Conservation (phyloP, 2,329 filamentous ascomycete genomes). For the Exophiala sp. region DNA sequence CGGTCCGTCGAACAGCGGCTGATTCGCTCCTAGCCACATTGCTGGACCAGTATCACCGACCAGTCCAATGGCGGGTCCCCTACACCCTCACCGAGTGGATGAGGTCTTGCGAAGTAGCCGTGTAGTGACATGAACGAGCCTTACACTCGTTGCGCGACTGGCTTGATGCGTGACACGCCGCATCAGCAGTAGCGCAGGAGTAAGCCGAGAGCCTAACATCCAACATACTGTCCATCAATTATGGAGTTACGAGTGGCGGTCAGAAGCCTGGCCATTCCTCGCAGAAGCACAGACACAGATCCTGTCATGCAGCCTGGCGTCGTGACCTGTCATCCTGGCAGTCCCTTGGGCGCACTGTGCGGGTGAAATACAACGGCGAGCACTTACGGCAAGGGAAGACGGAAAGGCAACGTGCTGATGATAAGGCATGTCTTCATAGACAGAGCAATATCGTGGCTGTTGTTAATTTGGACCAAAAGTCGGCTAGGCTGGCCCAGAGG, state of each 20-base stretch:
- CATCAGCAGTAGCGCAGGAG: conserved; percentile 9
- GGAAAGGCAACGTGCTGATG: not conserved
- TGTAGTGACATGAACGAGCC: not conserved
- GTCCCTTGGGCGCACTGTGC: not conserved
- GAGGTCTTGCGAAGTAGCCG: not conserved
- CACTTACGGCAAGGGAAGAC: not conserved
- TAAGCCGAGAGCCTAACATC: conserved; percentile 6
- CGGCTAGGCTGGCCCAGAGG: no score
- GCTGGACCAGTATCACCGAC: not conserved
- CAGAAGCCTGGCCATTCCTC: conserved; percentile 19
- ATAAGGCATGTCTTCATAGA: not conserved
- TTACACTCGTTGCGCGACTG: conserved; percentile 4
- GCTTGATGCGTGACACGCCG: conserved; percentile 13
- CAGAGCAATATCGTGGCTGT: no score
- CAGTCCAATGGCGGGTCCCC: conserved; percentile 11
- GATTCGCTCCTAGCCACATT: conserved; percentile 9
- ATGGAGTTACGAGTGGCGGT: conserved; percentile 14
- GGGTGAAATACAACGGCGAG: not conserved
- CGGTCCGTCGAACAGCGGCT: conserved; percentile 14
- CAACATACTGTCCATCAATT: conserved; percentile 4
- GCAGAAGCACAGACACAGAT: conserved; percentile 12
- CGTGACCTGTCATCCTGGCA: conserved; percentile 12
- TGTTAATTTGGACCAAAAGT: no score
- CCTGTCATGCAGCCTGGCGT: conserved; percentile 10
- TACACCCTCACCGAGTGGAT: conserved; percentile 3